Evolutionary conservation across 2,329 filamentous ascomycete genomes (phyloP).

Genomic region (Teratosphaeria nubilosa): DNA sequence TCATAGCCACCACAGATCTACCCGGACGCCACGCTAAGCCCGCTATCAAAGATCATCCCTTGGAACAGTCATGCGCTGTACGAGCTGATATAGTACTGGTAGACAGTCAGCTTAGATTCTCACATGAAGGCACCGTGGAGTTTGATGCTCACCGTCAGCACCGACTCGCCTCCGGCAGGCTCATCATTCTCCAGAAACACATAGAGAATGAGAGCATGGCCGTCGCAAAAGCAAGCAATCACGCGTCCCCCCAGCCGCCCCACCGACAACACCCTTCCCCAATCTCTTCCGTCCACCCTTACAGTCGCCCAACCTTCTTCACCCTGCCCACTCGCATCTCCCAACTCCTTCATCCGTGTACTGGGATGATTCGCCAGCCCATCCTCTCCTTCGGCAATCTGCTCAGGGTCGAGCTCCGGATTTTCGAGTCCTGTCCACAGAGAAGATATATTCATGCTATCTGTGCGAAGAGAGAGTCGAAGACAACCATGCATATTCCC

Average conservation of each 20-base stretch:
- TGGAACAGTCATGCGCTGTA: constrained; percentile 34
- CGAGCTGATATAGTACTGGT: constrained; percentile 49
- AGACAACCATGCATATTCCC: constrained; percentile 93
- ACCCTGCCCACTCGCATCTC: constrained; percentile 50
- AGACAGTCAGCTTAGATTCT: background rate
- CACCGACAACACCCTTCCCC: constrained; percentile 88
- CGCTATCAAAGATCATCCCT: background rate
- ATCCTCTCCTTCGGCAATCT: constrained; percentile 56
- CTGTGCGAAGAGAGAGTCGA: constrained; percentile 68
- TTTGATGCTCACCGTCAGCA: constrained; percentile 57
- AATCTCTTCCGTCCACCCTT: constrained; percentile 84
- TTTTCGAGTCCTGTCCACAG: constrained; percentile 80
- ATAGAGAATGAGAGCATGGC: constrained; percentile 71
- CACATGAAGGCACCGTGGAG: background rate
- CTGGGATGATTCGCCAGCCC: constrained; percentile 69
- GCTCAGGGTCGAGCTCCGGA: constrained; percentile 71
- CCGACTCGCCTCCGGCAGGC: constrained; percentile 58
- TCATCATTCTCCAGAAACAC: constrained; percentile 69
- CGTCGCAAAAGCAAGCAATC: constrained; percentile 80
- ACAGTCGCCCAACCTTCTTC: constrained; percentile 83
- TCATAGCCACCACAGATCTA: background rate
- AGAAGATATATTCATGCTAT: constrained; percentile 74
- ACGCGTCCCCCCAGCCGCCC: constrained; percentile 81
- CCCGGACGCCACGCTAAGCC: background rate
- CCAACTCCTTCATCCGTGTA: constrained; percentile 58